phyloP scores from a whole-genome alignment of 164 flowering plant genomes.

The Kalanchoe fedtschenkoi region DNA sequence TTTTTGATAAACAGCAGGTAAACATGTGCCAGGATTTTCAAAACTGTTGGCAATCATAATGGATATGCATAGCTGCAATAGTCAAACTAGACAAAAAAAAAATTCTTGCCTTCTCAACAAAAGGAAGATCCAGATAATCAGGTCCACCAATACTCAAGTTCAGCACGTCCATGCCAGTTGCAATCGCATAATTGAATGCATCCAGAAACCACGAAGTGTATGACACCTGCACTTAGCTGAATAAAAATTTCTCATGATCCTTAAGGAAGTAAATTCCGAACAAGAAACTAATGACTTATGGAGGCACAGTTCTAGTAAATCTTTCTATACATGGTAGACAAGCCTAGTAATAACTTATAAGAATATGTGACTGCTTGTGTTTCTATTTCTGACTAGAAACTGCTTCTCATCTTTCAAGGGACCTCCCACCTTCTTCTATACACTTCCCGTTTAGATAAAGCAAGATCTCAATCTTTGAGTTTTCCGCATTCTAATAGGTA shows the following conservation, averaged over 20 bases:
- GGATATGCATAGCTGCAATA: too few relatives aligned
- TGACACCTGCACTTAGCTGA: constrained; percentile 99
- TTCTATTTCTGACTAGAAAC: background rate
- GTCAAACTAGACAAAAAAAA: background rate
- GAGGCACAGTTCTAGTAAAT: background rate
- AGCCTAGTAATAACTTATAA: too few relatives aligned
- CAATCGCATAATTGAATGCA: constrained; percentile 98
- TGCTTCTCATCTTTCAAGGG: background rate
- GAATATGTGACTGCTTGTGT: background rate
- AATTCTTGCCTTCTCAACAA: constrained; percentile 88
- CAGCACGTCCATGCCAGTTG: constrained; percentile 87
- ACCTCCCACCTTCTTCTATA: background rate
- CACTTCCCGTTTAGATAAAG: background rate
- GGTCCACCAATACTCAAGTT: constrained; percentile 99
- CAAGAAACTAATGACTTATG: background rate
- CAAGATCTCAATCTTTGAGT: background rate
- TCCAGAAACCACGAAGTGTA: constrained; percentile 99
- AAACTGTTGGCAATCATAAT: too few relatives aligned
- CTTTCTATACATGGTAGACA: background rate
- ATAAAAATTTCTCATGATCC: constrained; percentile 62
- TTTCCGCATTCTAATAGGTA: background rate
- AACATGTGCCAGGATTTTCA: too few relatives aligned
- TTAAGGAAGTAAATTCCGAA: background rate
- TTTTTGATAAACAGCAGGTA: too few relatives aligned
- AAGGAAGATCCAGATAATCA: constrained; percentile 97